phyloP scores from a whole-genome alignment of 108 stramenopile species.

The Conticribra weissflogii region DNA sequence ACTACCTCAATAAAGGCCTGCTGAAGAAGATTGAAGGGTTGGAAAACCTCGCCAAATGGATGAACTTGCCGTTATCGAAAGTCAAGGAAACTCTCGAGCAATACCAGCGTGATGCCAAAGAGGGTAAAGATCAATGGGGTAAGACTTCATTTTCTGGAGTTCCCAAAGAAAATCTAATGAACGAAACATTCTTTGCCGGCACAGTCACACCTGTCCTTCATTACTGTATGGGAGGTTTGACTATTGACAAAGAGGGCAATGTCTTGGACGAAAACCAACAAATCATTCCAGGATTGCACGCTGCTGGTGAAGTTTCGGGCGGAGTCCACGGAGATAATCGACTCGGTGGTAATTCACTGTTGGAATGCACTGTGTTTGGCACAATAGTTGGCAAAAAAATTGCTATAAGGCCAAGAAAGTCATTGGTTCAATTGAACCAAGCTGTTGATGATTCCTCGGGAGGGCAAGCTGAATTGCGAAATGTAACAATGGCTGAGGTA shows the following conservation, averaged over 20 bases:
- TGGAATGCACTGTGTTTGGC: constrained; percentile 92
- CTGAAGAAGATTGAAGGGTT: constrained; percentile 76
- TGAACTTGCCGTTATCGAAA: constrained; percentile 45
- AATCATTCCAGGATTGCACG: constrained; percentile 67
- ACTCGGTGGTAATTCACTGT: constrained; percentile 86
- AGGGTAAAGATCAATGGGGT: constrained; percentile 70
- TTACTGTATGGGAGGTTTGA: constrained; percentile 93
- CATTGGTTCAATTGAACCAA: constrained; percentile 14
- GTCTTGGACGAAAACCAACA: constrained; percentile 55
- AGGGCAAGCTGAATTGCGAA: constrained; percentile 39
- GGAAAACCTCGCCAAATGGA: constrained; percentile 71
- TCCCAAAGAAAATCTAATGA: constrained; percentile 37
- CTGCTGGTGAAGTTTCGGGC: constrained; percentile 82
- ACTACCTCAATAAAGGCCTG: constrained; percentile 85
- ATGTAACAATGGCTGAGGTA: constrained; percentile 64
- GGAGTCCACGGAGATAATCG: constrained; percentile 84
- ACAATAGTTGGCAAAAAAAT: constrained; percentile 84
- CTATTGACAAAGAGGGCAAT: constrained; percentile 68
- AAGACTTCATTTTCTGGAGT: constrained; percentile 64
- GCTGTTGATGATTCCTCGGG: constrained; percentile 11
- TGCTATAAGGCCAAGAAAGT: constrained; percentile 53
- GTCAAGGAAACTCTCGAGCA: constrained; percentile 58
- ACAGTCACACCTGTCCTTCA: constrained; percentile 83
- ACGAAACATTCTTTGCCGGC: constrained; percentile 83
- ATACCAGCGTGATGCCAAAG: constrained; percentile 64